Conservation (phyloP, 2,329 filamentous ascomycete species). For the Myriosclerotinia curreyana region DNA sequence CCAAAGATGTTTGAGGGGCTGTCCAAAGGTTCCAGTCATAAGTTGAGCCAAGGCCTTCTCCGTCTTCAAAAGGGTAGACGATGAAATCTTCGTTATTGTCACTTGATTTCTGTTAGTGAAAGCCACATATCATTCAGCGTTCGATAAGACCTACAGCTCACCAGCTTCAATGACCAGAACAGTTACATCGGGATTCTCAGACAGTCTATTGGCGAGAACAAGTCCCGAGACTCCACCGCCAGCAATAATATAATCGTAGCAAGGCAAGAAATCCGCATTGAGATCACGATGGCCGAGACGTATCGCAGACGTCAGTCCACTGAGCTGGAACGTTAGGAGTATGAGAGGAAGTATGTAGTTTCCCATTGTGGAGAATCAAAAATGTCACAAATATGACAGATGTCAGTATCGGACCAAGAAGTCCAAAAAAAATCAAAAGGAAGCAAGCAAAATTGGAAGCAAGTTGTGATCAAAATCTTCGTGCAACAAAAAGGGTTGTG, state of each 20-base stretch:
- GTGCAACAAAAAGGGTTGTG: slow-evolving; percentile 8
- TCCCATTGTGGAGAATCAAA: slow-evolving; percentile 14
- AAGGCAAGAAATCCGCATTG: slow-evolving; percentile 29
- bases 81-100: slow-evolving; percentile 34
- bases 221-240: slow-evolving; percentile 49
- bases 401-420: slow-evolving; percentile 2
- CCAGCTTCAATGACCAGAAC: slow-evolving; percentile 35
- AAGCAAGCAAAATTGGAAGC: slow-evolving; percentile 21
- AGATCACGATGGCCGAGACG: slow-evolving; percentile 29
- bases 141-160: slow-evolving; percentile 24
- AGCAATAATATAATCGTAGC: slow-evolving; percentile 45
- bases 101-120: slow-evolving; percentile 22
- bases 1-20: slow-evolving; percentile 40
- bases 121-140: neutral
- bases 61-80: slow-evolving; percentile 31
- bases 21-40: slow-evolving; percentile 46
- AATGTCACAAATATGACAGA: slow-evolving; percentile 16
- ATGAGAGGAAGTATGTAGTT: slow-evolving; percentile 11
- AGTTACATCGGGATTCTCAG: slow-evolving; percentile 39
- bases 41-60: slow-evolving; percentile 39
- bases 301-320: slow-evolving; percentile 21
- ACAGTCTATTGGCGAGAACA: slow-evolving; percentile 45
- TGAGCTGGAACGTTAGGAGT: neutral
- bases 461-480: slow-evolving; percentile 21
- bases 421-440: slow-evolving; percentile 6